Conservation (phyloP, 257 asterid genomes). For the Lavandula angustifolia region DNA sequence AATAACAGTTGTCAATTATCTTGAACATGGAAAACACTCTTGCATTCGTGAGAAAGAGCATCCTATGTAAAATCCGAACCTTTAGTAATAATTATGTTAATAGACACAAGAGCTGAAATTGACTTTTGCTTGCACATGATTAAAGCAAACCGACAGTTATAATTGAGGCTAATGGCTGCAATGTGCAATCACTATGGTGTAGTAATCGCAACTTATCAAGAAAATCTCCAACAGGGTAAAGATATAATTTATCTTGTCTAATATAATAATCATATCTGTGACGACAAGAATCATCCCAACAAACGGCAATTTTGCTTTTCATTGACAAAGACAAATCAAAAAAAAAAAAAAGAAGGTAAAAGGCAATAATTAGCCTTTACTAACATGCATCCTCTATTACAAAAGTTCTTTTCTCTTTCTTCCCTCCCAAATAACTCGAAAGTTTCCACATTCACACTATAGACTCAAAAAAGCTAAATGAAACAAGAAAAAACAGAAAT, state of each 20-base stretch:
- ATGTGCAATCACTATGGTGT: constrained; percentile 2
- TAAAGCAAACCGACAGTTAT: no score
- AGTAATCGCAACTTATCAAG: constrained; percentile 27
- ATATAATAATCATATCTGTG: constrained; percentile 12
- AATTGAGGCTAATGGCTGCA: background rate
- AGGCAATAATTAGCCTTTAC: constrained; percentile 32
- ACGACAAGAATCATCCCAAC: constrained; percentile 33
- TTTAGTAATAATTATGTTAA: no score
- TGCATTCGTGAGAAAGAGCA: no score
- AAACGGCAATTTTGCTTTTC: constrained; percentile 44
- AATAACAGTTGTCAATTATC: no score
- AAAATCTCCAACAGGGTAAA: background rate
- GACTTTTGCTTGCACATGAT: no score
- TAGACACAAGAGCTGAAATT: no score
- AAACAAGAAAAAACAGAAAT: constrained; percentile 22
- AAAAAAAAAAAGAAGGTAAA: constrained; percentile 27
- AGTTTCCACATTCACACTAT: constrained; percentile 50
- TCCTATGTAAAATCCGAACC: no score
- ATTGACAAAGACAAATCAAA: constrained; percentile 49
- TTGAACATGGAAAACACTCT: no score
- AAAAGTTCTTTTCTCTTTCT: constrained; percentile 30
- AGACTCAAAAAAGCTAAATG: constrained; percentile 38
- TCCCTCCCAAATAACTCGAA: constrained; percentile 43
- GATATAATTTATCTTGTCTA: constrained; percentile 11
- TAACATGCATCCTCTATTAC: constrained; percentile 54